Base-by-base conservation (phyloP, 1,139 yeast genomes). In the Eremothecium cymbalariae region DNA sequence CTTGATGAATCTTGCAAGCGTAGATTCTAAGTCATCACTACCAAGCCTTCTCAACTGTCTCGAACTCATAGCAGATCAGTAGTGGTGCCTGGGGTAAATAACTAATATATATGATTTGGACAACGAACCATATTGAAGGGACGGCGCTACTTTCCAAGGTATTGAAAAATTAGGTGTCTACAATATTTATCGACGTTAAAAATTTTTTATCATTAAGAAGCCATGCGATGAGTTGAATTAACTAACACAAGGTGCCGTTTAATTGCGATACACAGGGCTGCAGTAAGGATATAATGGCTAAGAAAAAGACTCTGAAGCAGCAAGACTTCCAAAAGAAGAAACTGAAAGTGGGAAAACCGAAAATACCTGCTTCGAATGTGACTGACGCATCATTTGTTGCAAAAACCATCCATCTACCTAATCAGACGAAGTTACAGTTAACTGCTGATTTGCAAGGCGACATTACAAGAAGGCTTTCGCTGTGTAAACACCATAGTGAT, bases 311-410 rank as follows among this genome's bases (percentile, higher is more conserved):
- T 28, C 48, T 51, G 28, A 57, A 55, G 43, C 53, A 50, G 34
- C 48, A 54, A 35, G 62, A 57, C 36, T 57, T 57, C 37, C 48
- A 67, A 55, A 90, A 88, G 63, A 72, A 79, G 41, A 88, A 85
- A 64, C 71, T 90, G 33, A 80, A 72, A 53, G 97, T 90, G 25
- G 99, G 99, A 38, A 90, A 90, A 59, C 67, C 80, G 2, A 73
- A 75, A 18, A 75, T 75, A 6, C 74, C 72, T 43, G 74, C 88
- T 2, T 72, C 75, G 21, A 85, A 84, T 55, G 74, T 70, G 40
- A 90, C 98, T 4, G 90, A 82, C 49, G 84, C 95, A 0, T 77
- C 90, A 0, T 88, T 88, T 60, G 73, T 70, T 33, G 77, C 95
- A n/a, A 82, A 76, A 34, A 53, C 79, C 21, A 78, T 83, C 41